phyloP scores from a whole-genome alignment of 495 filamentous ascomycete genomes.

The Daldinia decipiens region DNA sequence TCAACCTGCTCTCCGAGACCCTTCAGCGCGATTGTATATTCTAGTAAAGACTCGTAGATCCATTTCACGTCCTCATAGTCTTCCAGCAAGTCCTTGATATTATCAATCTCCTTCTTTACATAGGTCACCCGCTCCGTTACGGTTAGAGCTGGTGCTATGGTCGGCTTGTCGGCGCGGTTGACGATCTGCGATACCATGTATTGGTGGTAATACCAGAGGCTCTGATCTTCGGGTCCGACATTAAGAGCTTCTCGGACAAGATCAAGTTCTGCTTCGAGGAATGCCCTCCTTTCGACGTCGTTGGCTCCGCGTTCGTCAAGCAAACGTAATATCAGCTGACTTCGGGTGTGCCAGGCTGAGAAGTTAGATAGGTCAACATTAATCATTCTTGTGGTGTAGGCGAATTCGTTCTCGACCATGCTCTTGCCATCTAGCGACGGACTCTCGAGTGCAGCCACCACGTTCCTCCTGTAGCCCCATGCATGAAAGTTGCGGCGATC shows the following conservation, averaged over 20 bases:
- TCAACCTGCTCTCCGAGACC: constrained; percentile 56
- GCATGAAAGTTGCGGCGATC: constrained; percentile 97
- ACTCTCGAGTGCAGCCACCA: constrained; percentile 75
- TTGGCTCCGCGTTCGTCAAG: constrained; percentile 74
- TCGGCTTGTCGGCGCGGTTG: constrained; percentile 53
- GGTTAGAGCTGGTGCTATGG: constrained; percentile 71
- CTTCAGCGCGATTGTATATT: constrained; percentile 65
- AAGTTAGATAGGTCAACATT: constrained; percentile 87
- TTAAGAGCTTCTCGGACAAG: constrained; percentile 79
- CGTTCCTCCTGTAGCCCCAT: constrained; percentile 88
- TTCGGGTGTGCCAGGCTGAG: constrained; percentile 94
- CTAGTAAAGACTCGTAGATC: constrained; percentile 80
- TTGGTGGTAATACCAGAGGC: constrained; percentile 93
- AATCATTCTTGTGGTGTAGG: constrained; percentile 91
- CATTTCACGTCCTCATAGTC: constrained; percentile 81
- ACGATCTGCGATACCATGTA: constrained; percentile 66
- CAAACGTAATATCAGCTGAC: constrained; percentile 79
- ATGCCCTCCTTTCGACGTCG: constrained; percentile 67
- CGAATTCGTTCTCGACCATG: constrained; percentile 83
- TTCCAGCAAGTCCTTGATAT: constrained; percentile 76
- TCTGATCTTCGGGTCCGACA: constrained; percentile 90
- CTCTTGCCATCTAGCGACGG: constrained; percentile 59
- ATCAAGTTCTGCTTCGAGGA: constrained; percentile 80
- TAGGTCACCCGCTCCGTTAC: constrained; percentile 70
- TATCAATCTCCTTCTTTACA: constrained; percentile 72